These are phyloP conservation scores for Sinapis alba DNA, from an alignment of 441 rosid genomes.

Conservation along the genomic window DNA sequence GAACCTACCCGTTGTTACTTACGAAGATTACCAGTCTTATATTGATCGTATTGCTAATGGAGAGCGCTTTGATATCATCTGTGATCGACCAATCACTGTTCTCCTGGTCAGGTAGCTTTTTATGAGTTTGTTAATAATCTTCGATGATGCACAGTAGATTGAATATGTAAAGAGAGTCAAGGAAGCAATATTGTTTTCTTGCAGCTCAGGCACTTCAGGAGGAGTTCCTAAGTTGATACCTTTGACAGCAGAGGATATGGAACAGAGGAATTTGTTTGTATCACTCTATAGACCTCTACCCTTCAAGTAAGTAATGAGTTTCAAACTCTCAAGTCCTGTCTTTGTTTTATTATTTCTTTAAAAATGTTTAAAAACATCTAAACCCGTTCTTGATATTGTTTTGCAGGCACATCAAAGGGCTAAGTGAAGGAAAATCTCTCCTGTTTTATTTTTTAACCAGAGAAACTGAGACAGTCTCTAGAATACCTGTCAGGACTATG, in stretches of 20 bases:
- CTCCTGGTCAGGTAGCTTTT: slow-evolving; percentile 30
- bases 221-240: neutral
- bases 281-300: neutral
- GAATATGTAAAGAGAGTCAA: neutral
- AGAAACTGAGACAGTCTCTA: neutral
- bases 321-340: neutral
- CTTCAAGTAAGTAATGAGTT: neutral
- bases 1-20: slow-evolving; percentile 46
- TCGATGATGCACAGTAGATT: neutral
- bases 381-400: neutral
- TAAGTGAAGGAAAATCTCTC: neutral
- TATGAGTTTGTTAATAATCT: neutral
- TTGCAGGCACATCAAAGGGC: neutral
- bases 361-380: neutral
- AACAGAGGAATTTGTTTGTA: neutral
- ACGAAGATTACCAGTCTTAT: neutral
- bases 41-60: neutral
- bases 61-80: neutral
- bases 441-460: neutral
- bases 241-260: neutral
- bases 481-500: neutral
- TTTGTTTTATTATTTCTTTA: neutral
- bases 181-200: neutral
- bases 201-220: neutral
- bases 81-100: slow-evolving; percentile 28